Evolutionary conservation across 148 eudicot species (phyloP).

Genomic region (Amaranthus cruentus): DNA sequence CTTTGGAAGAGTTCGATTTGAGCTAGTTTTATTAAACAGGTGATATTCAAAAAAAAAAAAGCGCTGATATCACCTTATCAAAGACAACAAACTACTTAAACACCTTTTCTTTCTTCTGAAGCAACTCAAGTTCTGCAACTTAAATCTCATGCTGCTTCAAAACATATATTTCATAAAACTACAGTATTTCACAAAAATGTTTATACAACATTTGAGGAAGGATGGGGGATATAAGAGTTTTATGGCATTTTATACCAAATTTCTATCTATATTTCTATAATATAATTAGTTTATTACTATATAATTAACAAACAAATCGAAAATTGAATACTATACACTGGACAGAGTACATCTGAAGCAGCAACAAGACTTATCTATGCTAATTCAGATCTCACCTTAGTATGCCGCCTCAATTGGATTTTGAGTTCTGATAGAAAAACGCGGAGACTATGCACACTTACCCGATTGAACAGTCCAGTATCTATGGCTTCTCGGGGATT

Average conservation of each 20-base stretch:
- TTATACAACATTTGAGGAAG: no score
- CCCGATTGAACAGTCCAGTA: constrained; percentile 13
- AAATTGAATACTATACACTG: constrained; percentile 23
- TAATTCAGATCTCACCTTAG: constrained; percentile 1
- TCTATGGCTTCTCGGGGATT: constrained; percentile 28
- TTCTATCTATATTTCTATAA: constrained; percentile 7
- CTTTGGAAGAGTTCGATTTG: no score
- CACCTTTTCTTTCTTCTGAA: no score
- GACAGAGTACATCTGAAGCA: constrained; percentile 8
- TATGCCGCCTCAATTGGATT: constrained; percentile 10
- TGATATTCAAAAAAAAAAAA: no score
- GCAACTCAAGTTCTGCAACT: no score
- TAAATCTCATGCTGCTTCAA: no score
- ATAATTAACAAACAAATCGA: constrained; percentile 14
- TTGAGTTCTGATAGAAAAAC: background rate
- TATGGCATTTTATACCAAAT: background rate
- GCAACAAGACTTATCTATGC: constrained; percentile 13
- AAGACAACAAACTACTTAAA: no score
- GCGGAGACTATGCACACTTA: constrained; percentile 17
- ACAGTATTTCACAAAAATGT: no score
- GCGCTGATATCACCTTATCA: no score
- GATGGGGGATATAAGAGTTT: no score
- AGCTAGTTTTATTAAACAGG: no score
- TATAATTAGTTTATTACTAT: background rate
- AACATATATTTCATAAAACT: no score